These are phyloP conservation scores for Cucurbita argyrosperma DNA, from an alignment of 306 rosid genomes.

Conservation along the genomic window DNA sequence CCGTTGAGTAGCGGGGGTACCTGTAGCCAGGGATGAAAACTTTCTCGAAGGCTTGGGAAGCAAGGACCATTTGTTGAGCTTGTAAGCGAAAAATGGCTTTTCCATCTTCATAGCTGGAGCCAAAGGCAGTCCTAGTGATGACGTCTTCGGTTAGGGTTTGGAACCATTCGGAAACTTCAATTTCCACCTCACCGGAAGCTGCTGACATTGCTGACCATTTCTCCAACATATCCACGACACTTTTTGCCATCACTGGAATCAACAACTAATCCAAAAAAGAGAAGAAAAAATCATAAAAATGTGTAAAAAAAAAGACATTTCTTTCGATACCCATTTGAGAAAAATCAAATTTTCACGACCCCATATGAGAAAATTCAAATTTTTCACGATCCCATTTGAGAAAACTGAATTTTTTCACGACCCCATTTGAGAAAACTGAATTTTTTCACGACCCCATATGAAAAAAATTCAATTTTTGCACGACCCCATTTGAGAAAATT, in stretches of 20 bases:
- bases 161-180: conserved; percentile 83
- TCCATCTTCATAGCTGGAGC: conserved; percentile 90
- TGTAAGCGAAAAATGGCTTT: conserved; percentile 69
- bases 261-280: conserved; percentile 29
- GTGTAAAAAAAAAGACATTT: neutral
- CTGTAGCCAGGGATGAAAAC: conserved; percentile 82
- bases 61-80: conserved; percentile 68
- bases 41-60: conserved; percentile 85
- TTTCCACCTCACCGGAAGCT: conserved; percentile 59
- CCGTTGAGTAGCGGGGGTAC: conserved; percentile 8
- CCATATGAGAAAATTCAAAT: no score
- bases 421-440: no score
- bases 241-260: conserved; percentile 75
- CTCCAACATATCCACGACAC: conserved; percentile 69
- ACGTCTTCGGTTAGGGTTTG: conserved; percentile 75
- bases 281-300: neutral
- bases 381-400: neutral
- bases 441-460: neutral
- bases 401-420: neutral
- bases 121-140: conserved; percentile 69
- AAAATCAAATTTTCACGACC: neutral
- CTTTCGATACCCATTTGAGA: neutral
- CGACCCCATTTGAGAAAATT: no score
- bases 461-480: neutral
- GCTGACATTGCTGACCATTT: conserved; percentile 47